These are phyloP conservation scores for Bassia scoparia DNA, from an alignment of 148 eudicot species.

Conservation along the genomic window DNA sequence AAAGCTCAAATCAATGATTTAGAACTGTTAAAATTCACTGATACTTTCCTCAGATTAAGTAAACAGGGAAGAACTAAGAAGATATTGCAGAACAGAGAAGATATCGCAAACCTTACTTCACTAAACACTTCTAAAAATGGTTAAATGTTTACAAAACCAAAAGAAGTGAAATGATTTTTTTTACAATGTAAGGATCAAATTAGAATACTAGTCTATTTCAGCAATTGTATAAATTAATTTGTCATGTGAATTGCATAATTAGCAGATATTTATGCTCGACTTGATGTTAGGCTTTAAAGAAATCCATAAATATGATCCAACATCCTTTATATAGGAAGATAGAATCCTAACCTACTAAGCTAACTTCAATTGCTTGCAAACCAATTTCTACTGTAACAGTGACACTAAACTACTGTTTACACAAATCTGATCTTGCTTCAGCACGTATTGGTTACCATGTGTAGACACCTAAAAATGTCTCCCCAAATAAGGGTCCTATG, in stretches of 20 bases:
- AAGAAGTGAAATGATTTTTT: constrained; percentile 1
- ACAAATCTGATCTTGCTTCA: background rate
- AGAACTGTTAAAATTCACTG: background rate
- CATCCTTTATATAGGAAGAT: constrained; percentile 4
- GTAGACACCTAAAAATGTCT: no score
- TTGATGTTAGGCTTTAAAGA: background rate
- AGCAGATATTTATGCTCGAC: background rate
- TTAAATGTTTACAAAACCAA: background rate
- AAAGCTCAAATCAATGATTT: constrained; percentile 21
- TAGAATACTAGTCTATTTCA: background rate
- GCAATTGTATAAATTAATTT: no score
- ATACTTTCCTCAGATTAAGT: constrained; percentile 3
- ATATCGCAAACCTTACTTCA: background rate
- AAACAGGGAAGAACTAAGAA: background rate
- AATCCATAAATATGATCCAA: background rate
- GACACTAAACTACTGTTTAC: background rate
- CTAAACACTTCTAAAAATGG: constrained; percentile 3
- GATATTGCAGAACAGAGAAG: background rate
- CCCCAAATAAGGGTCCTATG: no score
- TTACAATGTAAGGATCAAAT: background rate
- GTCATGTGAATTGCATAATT: constrained; percentile 16
- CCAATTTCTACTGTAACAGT: background rate
- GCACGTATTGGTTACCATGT: no score
- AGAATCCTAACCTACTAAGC: constrained; percentile 8
- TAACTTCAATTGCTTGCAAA: background rate